phyloP scores from a whole-genome alignment of 805 yeast genomes.

The Sungouiella thailandica region DNA sequence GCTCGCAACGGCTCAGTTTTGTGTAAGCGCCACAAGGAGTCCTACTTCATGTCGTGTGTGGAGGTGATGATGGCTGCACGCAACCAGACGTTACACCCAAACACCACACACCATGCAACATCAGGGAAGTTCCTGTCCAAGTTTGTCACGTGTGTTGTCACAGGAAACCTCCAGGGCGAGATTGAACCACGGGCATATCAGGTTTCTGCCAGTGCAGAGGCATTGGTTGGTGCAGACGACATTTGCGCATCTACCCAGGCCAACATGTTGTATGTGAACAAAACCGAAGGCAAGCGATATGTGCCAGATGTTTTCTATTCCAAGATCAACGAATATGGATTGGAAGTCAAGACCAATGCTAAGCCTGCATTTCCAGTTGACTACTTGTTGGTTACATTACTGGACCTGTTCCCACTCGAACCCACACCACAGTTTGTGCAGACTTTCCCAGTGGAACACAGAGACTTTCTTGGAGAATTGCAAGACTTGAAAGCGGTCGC shows the following conservation, averaged over 20 bases:
- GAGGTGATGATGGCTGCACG: constrained; percentile 82
- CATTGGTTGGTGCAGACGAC: constrained; percentile 78
- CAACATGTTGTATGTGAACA: constrained; percentile 74
- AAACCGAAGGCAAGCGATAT: constrained; percentile 66
- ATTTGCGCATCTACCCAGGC: constrained; percentile 89
- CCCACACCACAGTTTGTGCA: constrained; percentile 48
- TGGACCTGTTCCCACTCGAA: constrained; percentile 86
- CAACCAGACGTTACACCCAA: constrained; percentile 64
- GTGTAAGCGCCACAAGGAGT: constrained; percentile 88
- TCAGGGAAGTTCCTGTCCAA: constrained; percentile 74
- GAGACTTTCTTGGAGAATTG: constrained; percentile 68
- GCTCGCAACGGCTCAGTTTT: constrained; percentile 82
- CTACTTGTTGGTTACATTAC: constrained; percentile 67
- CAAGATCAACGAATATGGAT: constrained; percentile 79
- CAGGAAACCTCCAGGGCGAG: constrained; percentile 85
- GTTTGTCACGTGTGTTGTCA: constrained; percentile 86
- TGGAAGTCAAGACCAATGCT: constrained; percentile 73
- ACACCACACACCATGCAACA: constrained; percentile 57
- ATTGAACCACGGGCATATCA: constrained; percentile 91
- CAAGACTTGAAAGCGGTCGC: constrained; percentile 60
- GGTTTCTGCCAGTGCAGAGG: constrained; percentile 83
- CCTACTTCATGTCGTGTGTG: constrained; percentile 83
- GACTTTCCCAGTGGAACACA: constrained; percentile 72
- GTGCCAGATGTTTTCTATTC: constrained; percentile 93
- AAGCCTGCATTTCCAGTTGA: constrained; percentile 27